A percentile compares a stretch with the other conserved stretches of the same genome.
phyloP scores from a whole-genome alignment of 1,139 yeast species.

The Magnusiomyces suaveolens region DNA sequence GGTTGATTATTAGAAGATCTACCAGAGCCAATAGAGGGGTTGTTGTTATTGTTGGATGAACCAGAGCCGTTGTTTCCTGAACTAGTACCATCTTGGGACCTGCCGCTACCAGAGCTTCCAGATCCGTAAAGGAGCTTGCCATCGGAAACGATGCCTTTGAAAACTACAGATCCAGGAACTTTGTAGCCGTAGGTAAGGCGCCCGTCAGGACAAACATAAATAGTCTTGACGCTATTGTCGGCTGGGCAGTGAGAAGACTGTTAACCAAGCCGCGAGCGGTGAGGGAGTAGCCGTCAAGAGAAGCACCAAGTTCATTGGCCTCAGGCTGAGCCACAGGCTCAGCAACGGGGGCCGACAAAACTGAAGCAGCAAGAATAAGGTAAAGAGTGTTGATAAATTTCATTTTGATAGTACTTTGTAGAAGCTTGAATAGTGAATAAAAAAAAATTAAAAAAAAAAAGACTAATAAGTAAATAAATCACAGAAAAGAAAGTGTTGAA shows the following conservation, averaged over 20 bases:
- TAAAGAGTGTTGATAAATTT: conserved; percentile 4
- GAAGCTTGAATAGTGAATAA: too few relatives aligned
- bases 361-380: neutral
- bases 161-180: neutral
- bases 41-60: too few relatives aligned
- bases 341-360: neutral
- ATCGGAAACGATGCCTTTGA: neutral
- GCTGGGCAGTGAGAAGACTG: neutral
- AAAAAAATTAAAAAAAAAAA: too few relatives aligned
- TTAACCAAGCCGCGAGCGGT: neutral
- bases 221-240: neutral
- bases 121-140: neutral
- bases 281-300: neutral
- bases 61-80: neutral
- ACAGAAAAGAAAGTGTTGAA: neutral
- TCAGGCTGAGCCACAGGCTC: neutral
- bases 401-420: conserved; percentile 4
- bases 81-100: neutral
- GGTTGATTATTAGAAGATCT: too few relatives aligned
- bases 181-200: conserved; percentile 3
- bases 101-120: neutral
- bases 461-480: neutral
- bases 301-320: neutral
- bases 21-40: neutral
- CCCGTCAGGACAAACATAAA: conserved; percentile 4